These are phyloP conservation scores for Vitis hybrid DNA, from an alignment of 177 flowering plant genomes.

Conservation along the genomic window DNA sequence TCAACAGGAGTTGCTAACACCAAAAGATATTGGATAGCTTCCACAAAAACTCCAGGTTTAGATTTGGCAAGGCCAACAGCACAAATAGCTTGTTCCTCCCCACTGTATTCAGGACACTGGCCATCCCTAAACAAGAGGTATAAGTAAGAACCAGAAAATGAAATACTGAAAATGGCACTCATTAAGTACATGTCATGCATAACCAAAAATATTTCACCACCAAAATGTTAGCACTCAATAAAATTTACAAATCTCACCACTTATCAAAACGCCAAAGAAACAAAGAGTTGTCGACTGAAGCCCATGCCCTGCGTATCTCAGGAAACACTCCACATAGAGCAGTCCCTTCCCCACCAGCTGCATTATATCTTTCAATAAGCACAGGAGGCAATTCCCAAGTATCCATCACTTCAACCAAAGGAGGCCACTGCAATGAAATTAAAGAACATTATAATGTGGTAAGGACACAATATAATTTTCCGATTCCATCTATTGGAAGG, in stretches of 20 bases:
- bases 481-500: background rate
- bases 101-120: constrained; percentile 88
- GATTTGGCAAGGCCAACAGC: constrained; percentile 91
- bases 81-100: constrained; percentile 95
- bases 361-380: constrained; percentile 89
- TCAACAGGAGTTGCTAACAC: constrained; percentile 92
- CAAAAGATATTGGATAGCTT: constrained; percentile 88
- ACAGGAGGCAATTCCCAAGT: constrained; percentile 87
- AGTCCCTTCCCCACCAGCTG: constrained; percentile 96
- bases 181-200: background rate
- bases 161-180: background rate
- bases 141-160: constrained; percentile 3
- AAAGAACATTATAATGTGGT: background rate
- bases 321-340: constrained; percentile 98
- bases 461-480: background rate
- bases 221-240: background rate
- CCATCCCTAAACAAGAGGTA: constrained; percentile 65
- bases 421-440: constrained; percentile 82
- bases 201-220: no score
- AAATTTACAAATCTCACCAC: constrained; percentile 52
- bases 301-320: constrained; percentile 98
- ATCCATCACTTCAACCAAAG: constrained; percentile 83
- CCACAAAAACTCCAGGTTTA: constrained; percentile 82
- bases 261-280: constrained; percentile 99
- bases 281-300: constrained; percentile 91